phyloP scores from a whole-genome alignment of 2,329 filamentous ascomycete genomes.

The Chaetothyriales sp. region DNA sequence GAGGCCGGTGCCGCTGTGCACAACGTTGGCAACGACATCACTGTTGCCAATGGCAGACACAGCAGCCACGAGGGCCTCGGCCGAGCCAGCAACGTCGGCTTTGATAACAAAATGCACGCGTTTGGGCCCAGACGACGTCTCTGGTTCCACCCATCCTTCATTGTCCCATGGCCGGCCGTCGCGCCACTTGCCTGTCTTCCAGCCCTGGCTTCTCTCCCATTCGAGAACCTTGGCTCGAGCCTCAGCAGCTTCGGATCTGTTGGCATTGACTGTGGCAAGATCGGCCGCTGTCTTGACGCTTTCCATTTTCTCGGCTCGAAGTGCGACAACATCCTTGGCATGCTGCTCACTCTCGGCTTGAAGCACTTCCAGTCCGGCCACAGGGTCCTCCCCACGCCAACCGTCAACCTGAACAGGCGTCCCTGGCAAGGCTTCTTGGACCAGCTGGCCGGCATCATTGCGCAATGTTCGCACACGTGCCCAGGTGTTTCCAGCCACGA shows the following conservation, averaged over 20 bases:
- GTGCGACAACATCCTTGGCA: slow-evolving; percentile 62
- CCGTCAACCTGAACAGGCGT: slow-evolving; percentile 85
- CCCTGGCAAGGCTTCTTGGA: slow-evolving; percentile 65
- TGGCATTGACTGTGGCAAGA: slow-evolving; percentile 63
- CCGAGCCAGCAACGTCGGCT: slow-evolving; percentile 83
- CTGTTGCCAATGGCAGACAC: slow-evolving; percentile 68
- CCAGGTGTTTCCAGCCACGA: slow-evolving; percentile 82
- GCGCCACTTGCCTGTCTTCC: slow-evolving; percentile 10
- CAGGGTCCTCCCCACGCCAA: slow-evolving; percentile 68
- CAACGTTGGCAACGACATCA: slow-evolving; percentile 62
- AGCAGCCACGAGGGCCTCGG: slow-evolving; percentile 71
- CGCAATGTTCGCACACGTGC: slow-evolving; percentile 67
- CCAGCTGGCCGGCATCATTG: slow-evolving; percentile 64
- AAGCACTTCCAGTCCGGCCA: slow-evolving; percentile 73
- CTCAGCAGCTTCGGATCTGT: slow-evolving; percentile 45
- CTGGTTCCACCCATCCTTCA: slow-evolving; percentile 19
- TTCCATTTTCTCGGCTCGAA: slow-evolving; percentile 57
- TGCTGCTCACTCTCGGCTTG: slow-evolving; percentile 65
- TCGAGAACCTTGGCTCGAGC: slow-evolving; percentile 28
- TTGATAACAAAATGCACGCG: slow-evolving; percentile 74
- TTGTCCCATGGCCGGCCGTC: slow-evolving; percentile 16
- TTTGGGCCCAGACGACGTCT: slow-evolving; percentile 24
- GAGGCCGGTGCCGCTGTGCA: slow-evolving; percentile 62
- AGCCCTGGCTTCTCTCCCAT: slow-evolving; percentile 24
- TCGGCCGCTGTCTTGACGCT: slow-evolving; percentile 50